Percentiles rank a stretch among this genome's conserved stretches.
Conservation (phyloP, 805 yeast species). For the Jamesozyma jinghongensis region DNA sequence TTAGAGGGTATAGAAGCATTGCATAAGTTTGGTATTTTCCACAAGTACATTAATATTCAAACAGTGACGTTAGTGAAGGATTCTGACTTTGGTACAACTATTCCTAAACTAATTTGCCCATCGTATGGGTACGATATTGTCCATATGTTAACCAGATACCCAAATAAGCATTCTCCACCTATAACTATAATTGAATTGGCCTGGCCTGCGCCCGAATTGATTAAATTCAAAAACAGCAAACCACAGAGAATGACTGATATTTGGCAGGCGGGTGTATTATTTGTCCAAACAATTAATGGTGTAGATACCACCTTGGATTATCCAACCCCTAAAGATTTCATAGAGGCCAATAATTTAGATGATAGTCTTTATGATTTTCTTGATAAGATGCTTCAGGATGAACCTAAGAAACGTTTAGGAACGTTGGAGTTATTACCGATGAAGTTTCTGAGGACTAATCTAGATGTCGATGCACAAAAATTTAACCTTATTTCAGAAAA, state of each 20-base stretch:
- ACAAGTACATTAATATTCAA: constrained; percentile 55
- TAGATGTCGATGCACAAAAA: constrained; percentile 32
- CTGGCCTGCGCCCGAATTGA: constrained; percentile 81
- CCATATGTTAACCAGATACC: constrained; percentile 33
- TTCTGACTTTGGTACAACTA: constrained; percentile 43
- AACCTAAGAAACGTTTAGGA: constrained; percentile 64
- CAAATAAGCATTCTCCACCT: constrained; percentile 25
- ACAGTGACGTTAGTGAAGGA: constrained; percentile 48
- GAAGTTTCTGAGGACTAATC: constrained; percentile 69
- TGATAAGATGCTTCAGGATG: constrained; percentile 51
- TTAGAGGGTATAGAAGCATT: constrained; percentile 76
- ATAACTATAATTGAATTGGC: constrained; percentile 16
- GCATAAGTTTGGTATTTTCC: constrained; percentile 79
- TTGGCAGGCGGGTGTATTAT: constrained; percentile 83
- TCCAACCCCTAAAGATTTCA: constrained; percentile 55
- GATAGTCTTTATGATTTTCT: constrained; percentile 60
- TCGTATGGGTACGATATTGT: constrained; percentile 47
- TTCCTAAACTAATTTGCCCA: constrained; percentile 51
- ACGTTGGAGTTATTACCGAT: constrained; percentile 80
- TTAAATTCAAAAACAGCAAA: constrained; percentile 30
- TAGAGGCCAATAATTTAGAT: constrained; percentile 40
- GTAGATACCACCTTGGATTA: constrained; percentile 44
- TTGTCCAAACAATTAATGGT: constrained; percentile 59
- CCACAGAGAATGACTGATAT: constrained; percentile 80
- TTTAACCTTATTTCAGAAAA: constrained; percentile 16